Conservation (phyloP, 441 rosid genomes). For the Gossypium lobatum region DNA sequence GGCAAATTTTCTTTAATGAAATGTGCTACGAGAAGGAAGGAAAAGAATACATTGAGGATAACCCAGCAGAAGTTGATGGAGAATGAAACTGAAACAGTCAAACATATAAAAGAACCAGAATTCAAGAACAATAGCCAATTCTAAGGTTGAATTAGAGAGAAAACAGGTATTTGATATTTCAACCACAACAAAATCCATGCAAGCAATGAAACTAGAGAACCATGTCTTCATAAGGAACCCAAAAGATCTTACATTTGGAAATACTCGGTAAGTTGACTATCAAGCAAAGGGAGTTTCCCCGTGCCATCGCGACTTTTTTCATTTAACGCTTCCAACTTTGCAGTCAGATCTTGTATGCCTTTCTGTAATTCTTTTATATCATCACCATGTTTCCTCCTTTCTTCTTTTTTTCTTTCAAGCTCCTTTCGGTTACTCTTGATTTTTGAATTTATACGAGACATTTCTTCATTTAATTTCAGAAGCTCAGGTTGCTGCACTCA, state of each 20-base stretch:
- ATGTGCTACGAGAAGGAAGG: not conserved
- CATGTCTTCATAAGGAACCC: not conserved
- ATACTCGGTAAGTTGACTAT: constrained; percentile 71
- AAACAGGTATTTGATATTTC: not conserved
- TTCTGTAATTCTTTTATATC: constrained; percentile 66
- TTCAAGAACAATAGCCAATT: not conserved
- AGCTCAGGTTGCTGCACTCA: constrained; percentile 82
- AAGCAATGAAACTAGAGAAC: constrained; percentile 4
- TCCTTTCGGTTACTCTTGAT: constrained; percentile 79
- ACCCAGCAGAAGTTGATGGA: not conserved
- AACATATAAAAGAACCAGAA: not conserved
- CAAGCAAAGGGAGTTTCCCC: constrained; percentile 77
- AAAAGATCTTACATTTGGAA: constrained; percentile 71
- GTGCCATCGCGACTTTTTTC: constrained; percentile 79
- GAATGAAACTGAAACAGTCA: not conserved
- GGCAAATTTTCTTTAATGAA: constrained; percentile 1
- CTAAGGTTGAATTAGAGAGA: not conserved
- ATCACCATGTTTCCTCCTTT: constrained; percentile 62
- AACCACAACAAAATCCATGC: not conserved
- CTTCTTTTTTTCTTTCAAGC: constrained; percentile 66
- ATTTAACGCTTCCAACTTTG: constrained; percentile 61
- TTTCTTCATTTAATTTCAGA: constrained; percentile 81
- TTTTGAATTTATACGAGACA: constrained; percentile 77
- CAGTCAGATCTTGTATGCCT: constrained; percentile 69
- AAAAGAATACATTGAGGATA: not conserved